Base-by-base conservation (phyloP, 306 rosid species). In the Cucurbita pepo region DNA sequence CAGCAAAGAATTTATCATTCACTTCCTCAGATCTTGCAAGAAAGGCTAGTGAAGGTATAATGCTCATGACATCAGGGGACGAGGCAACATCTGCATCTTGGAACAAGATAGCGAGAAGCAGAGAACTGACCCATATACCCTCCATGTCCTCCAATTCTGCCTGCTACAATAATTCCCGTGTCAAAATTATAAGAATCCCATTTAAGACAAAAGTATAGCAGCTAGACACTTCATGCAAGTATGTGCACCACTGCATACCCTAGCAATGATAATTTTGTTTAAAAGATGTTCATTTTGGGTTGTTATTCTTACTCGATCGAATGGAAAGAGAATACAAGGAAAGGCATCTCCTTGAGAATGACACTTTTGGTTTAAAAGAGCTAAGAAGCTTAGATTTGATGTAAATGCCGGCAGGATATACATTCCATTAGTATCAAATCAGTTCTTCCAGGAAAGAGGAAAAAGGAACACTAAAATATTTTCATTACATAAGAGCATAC, bases 91-190 rank as follows among this genome's bases (percentile, higher is more conserved):
- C 80, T 77, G 77, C 81, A 77, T 94, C 98, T 85, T 90, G 94
- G 79, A 94, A 94, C 77, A 94, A 82, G 82, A 87, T 80, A 71
- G 98, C 89, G 75, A 89, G 86, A 64, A 94, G 88, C 86, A 90
- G 80, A 81, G 90, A 87, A 80, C 84, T 89, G 77, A 90, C 86
- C 98, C 98, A 90, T 83, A 90, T 81, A 81, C 96, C 92, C 83
- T 94, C 96, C 12, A 86, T 66, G 76, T 90, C 98, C 84, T 86
- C 97, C 76, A 74, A 87, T 78, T 90, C 97, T 72, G 82, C 95
- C 98, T 94, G 96, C 65, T 73, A 80, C 19, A 78, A 74, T 55
- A 48, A 76, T 77, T 83, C 57, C 78, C 82, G 52, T 71, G 79
- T 77, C 40, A 74, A 77, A 88, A 8, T 47, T 64, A 53, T 44